Evolutionary conservation across 352 stramenopile genomes (phyloP).

Genomic region (Thraustotheca clavata): DNA sequence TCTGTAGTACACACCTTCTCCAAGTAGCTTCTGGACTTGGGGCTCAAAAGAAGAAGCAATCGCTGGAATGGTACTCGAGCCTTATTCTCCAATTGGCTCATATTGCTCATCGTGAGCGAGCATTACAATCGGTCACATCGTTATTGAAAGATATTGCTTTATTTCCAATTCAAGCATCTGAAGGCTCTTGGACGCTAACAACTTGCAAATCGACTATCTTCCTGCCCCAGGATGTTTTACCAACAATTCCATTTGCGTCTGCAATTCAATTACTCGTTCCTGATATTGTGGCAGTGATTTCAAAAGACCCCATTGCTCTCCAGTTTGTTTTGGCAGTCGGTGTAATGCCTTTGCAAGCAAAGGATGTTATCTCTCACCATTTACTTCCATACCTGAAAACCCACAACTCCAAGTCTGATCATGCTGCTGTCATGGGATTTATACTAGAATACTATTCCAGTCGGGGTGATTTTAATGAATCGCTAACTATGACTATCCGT

Average conservation of each 20-base stretch:
- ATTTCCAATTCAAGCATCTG: neutral
- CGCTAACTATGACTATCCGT: constrained; percentile 1
- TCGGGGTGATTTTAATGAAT: neutral
- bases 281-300: neutral
- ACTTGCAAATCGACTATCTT: neutral
- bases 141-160: neutral
- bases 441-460: neutral
- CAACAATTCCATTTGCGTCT: neutral
- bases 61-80: neutral
- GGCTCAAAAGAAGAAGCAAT: too few relatives aligned
- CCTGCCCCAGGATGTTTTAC: neutral
- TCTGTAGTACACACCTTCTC: neutral
- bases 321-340: constrained; percentile 46
- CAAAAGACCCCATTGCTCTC: constrained; percentile 20
- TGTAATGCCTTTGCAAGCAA: constrained; percentile 53
- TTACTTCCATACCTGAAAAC: constrained; percentile 39
- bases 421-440: constrained; percentile 20
- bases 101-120: neutral
- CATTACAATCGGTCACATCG: neutral
- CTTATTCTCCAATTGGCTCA: neutral
- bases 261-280: constrained; percentile 5
- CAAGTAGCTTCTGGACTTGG: neutral
- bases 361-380: constrained; percentile 60
- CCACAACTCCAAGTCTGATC: neutral
- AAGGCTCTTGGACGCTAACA: neutral